Conservation (phyloP, 345 rosid species). For the Barbarea vulgaris region DNA sequence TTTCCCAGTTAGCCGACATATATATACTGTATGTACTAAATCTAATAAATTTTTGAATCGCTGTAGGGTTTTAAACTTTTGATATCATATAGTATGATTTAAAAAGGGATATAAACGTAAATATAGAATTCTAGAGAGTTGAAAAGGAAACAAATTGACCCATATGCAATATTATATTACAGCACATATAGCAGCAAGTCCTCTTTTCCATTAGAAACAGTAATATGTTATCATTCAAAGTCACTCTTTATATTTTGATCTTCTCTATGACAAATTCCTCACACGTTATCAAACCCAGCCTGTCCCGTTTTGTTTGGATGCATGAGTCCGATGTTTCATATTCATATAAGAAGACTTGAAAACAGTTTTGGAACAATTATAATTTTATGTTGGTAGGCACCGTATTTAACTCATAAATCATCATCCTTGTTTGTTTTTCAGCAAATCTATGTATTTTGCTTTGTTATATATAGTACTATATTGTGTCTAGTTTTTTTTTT, state of each 20-base stretch:
- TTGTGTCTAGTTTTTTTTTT: constrained; percentile 12
- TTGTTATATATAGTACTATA: constrained; percentile 1
- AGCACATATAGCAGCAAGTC: not conserved
- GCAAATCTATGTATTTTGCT: constrained; percentile 31
- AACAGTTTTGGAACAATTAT: not conserved
- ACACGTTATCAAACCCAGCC: constrained; percentile 26
- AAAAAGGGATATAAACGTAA: not conserved
- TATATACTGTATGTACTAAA: constrained; percentile 3
- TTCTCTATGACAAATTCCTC: constrained; percentile 9
- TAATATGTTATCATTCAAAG: constrained; percentile 12
- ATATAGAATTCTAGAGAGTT: not conserved
- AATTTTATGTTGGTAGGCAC: constrained; percentile 38
- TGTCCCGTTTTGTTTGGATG: constrained; percentile 32
- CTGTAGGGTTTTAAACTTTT: not conserved
- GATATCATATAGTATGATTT: not conserved
- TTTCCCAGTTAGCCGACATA: not conserved
- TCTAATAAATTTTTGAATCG: not conserved
- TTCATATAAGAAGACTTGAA: constrained; percentile 12
- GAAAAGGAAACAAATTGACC: not conserved
- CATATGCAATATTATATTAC: not conserved
- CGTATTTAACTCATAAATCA: constrained; percentile 13
- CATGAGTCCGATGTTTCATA: constrained; percentile 38
- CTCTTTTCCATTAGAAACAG: not conserved
- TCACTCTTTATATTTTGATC: constrained; percentile 14
- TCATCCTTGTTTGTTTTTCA: constrained; percentile 31